These are phyloP conservation scores for Nicotiana knightiana DNA, from an alignment of 257 asterid species.

Conservation along the genomic window DNA sequence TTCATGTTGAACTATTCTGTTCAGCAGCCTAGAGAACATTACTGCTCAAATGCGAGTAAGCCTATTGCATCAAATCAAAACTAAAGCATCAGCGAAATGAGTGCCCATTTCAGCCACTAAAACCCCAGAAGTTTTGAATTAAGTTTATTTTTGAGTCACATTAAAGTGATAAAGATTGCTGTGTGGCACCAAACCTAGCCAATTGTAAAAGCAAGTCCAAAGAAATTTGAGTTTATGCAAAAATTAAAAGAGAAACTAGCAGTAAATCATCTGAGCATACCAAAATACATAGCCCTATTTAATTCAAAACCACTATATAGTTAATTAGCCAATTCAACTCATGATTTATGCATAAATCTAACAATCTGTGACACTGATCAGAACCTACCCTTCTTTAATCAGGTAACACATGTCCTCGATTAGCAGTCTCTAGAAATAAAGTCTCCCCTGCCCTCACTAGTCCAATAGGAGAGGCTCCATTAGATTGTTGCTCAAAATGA, in stretches of 20 bases:
- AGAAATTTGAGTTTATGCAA: neutral
- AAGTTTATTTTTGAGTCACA: neutral
- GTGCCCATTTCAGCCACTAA: neutral
- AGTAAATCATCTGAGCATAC: neutral
- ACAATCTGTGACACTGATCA: neutral
- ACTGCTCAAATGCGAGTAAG: neutral
- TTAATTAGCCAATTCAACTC: neutral
- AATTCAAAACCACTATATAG: neutral
- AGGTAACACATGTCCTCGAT: neutral
- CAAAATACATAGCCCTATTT: neutral
- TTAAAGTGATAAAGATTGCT: neutral
- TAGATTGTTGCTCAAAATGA: neutral
- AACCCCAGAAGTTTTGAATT: neutral
- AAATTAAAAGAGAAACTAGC: neutral
- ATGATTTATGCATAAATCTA: neutral
- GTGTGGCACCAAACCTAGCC: neutral
- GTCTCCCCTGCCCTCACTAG: neutral
- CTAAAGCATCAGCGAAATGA: neutral
- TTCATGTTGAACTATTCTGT: constrained; percentile 1
- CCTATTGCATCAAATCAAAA: neutral
- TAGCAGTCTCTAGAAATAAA: neutral
- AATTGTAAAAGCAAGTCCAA: neutral
- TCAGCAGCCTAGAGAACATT: neutral
- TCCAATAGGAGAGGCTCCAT: neutral
- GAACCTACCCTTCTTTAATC: neutral